A percentile compares a stretch with the other conserved stretches of the same genome.
These are phyloP conservation scores for Pleurotus tuber-regium DNA, from an alignment of 768 basidiomycete species.

Conservation along the genomic window DNA sequence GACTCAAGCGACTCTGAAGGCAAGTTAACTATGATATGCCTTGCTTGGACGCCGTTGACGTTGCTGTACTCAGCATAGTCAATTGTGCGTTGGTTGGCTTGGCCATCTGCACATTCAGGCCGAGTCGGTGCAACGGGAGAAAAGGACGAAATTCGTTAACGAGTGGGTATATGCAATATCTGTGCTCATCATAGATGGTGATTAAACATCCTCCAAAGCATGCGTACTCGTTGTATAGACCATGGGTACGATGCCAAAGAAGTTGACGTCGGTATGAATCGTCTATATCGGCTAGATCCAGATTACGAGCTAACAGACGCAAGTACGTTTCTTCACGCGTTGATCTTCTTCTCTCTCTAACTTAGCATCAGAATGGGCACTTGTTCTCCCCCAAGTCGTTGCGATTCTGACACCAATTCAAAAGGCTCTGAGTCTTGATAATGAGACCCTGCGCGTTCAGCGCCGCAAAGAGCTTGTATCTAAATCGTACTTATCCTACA, in stretches of 20 bases:
- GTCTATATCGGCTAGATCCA: constrained; percentile 1
- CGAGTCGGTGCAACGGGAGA: constrained; percentile 4
- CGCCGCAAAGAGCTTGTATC: constrained; percentile 1
- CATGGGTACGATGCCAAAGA: background rate
- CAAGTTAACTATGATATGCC: no score
- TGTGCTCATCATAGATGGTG: no score
- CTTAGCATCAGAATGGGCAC: background rate
- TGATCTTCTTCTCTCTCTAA: background rate
- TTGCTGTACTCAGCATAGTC: background rate
- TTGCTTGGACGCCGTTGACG: background rate
- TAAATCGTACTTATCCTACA: constrained; percentile 2
- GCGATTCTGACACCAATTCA: background rate
- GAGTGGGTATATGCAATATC: constrained; percentile 1
- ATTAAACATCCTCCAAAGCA: background rate
- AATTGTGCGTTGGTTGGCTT: constrained; percentile 3
- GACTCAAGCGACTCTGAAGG: background rate
- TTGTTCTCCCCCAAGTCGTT: background rate
- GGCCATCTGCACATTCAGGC: constrained; percentile 3
- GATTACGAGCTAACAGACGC: constrained; percentile 6
- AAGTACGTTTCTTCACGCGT: background rate
- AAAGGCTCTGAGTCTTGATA: background rate
- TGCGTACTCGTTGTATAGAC: background rate
- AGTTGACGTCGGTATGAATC: background rate
- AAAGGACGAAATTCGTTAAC: constrained; percentile 7
- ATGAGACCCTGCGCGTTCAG: background rate